phyloP scores from a whole-genome alignment of 1,284 basidiomycete genomes.

The Wallemia mellicola region DNA sequence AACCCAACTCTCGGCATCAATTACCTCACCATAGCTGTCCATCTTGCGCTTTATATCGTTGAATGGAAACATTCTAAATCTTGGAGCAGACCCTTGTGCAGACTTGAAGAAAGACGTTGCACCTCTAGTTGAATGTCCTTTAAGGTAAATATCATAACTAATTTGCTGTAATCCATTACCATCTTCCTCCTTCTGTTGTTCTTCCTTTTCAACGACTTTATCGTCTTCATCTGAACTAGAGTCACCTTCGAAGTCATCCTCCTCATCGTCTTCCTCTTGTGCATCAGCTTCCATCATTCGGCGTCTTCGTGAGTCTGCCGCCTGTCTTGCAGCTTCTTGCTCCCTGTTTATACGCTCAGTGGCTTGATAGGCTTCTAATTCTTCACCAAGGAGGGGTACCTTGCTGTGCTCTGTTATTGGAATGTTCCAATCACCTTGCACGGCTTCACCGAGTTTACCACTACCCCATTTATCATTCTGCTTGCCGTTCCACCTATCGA shows the following conservation, averaged over 20 bases:
- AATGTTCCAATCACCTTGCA: conserved; percentile 40
- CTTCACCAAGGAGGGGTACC: conserved; percentile 53
- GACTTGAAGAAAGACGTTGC: conserved; percentile 52
- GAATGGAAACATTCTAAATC: conserved; percentile 92
- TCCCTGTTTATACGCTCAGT: conserved; percentile 55
- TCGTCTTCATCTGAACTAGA: too few species aligned
- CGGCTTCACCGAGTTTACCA: conserved; percentile 54
- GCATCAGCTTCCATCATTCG: conserved; percentile 57
- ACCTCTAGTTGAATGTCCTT: conserved; percentile 55
- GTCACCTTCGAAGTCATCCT: conserved; percentile 30
- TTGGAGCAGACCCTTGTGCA: conserved; percentile 30
- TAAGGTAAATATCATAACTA: conserved; percentile 85
- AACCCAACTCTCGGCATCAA: conserved; percentile 81
- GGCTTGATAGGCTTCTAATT: conserved; percentile 50
- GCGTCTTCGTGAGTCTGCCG: conserved; percentile 47
- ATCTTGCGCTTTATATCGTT: conserved; percentile 71
- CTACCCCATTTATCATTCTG: conserved; percentile 56
- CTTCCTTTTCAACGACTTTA: conserved; percentile 27
- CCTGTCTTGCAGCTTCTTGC: conserved; percentile 58
- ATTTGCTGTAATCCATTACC: conserved; percentile 26
- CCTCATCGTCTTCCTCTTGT: conserved; percentile 35
- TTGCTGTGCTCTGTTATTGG: conserved; percentile 29
- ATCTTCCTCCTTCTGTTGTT: conserved; percentile 24
- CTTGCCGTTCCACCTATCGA: conserved; percentile 51
- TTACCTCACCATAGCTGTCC: conserved; percentile 80